Evolutionary conservation across 805 yeast species (phyloP).

Genomic region (Middelhovenomyces tepae): DNA sequence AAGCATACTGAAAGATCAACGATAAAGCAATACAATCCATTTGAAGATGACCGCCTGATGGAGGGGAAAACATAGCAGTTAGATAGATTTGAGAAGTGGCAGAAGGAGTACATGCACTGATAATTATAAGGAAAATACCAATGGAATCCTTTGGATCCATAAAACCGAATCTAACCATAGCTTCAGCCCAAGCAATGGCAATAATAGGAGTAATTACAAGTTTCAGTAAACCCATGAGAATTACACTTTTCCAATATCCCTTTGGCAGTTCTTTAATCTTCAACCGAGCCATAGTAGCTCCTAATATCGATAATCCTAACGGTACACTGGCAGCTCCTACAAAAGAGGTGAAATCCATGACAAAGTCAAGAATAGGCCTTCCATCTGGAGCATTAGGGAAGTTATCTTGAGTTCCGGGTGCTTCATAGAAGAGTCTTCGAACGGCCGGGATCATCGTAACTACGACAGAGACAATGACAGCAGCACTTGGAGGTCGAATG

Average conservation of each 20-base stretch:
- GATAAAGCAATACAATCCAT: constrained; percentile 80
- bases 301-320: constrained; percentile 68
- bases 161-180: constrained; percentile 54
- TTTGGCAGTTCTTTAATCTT: constrained; percentile 49
- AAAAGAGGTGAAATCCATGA: constrained; percentile 74
- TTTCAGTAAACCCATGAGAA: constrained; percentile 47
- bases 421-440: constrained; percentile 56
- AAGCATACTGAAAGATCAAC: constrained; percentile 63
- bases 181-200: constrained; percentile 62
- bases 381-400: constrained; percentile 77
- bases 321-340: constrained; percentile 87
- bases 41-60: constrained; percentile 40
- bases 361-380: constrained; percentile 71
- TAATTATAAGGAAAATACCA: constrained; percentile 61
- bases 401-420: constrained; percentile 32
- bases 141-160: constrained; percentile 46
- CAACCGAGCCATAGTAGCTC: constrained; percentile 80
- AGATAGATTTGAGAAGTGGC: constrained; percentile 84
- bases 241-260: constrained; percentile 57
- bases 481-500: constrained; percentile 58
- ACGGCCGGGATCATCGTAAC: constrained; percentile 85
- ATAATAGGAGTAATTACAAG: constrained; percentile 69
- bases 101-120: constrained; percentile 74
- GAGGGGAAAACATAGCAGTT: constrained; percentile 80
- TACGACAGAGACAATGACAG: constrained; percentile 55